Evolutionary conservation across 2,329 filamentous ascomycete species (phyloP).

Genomic region (Colletotrichum ledebouriae): DNA sequence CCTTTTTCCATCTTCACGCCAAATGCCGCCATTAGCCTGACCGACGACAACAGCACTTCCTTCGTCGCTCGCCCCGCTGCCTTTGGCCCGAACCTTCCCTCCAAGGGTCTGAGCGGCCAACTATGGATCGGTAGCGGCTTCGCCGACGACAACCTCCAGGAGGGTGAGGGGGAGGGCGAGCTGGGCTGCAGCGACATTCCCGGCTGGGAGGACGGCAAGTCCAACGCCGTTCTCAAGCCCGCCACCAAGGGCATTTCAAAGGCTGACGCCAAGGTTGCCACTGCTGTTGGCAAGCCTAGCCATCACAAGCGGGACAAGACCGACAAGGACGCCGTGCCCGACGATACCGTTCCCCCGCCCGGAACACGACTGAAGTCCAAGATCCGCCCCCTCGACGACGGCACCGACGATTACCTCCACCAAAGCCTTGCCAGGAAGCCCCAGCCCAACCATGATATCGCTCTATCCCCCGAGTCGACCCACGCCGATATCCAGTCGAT

Average conservation of each 20-base stretch:
- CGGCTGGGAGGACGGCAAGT: slow-evolving; percentile 79
- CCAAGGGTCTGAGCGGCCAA: slow-evolving; percentile 84
- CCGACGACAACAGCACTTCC: slow-evolving; percentile 97
- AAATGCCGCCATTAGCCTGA: slow-evolving; percentile 94
- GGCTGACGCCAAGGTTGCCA: slow-evolving; percentile 46
- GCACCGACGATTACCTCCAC: slow-evolving; percentile 88
- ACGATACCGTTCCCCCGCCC: slow-evolving; percentile 45
- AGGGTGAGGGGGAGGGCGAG: slow-evolving; percentile 80
- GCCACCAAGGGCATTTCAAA: slow-evolving; percentile 49
- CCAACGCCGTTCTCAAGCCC: slow-evolving; percentile 59
- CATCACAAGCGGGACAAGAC: slow-evolving; percentile 53
- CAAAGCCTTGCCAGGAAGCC: slow-evolving; percentile 56
- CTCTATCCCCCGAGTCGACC: slow-evolving; percentile 53
- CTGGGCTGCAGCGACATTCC: slow-evolving; percentile 95
- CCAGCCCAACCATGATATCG: slow-evolving; percentile 52
- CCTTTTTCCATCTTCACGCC: slow-evolving; percentile 93
- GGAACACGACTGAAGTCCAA: slow-evolving; percentile 47
- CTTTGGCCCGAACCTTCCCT: slow-evolving; percentile 85
- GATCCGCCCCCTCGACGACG: slow-evolving; percentile 64
- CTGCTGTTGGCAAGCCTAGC: slow-evolving; percentile 50
- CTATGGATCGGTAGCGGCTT: slow-evolving; percentile 96
- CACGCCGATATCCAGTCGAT: slow-evolving; percentile 85
- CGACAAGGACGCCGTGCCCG: slow-evolving; percentile 49
- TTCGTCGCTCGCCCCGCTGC: slow-evolving; percentile 94
- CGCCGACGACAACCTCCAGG: slow-evolving; percentile 79